These are phyloP conservation scores for Closterium sp. DNA, from an alignment of 139 green algal genomes.

Conservation along the genomic window DNA sequence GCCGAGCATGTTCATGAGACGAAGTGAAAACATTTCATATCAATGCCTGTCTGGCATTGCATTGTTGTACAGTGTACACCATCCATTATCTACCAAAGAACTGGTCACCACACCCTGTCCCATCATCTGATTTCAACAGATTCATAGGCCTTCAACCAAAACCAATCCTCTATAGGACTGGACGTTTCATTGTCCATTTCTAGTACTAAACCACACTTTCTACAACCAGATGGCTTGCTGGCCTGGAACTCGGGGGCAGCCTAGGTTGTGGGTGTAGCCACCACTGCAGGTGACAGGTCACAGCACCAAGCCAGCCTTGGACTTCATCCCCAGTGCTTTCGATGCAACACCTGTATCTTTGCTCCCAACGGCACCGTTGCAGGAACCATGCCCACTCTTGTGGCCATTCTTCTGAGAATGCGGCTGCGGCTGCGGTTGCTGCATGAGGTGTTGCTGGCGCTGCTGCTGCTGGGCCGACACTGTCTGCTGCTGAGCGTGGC, in stretches of 20 bases:
- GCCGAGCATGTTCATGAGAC: no score
- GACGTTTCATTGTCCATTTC: background rate
- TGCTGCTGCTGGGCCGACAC: background rate
- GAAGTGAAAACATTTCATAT: no score
- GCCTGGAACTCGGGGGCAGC: no score
- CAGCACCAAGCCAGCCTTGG: background rate
- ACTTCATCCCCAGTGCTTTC: background rate
- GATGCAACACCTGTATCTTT: background rate
- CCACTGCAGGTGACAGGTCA: background rate
- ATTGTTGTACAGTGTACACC: no score
- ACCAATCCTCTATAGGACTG: background rate
- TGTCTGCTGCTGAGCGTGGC: background rate
- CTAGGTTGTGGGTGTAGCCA: background rate
- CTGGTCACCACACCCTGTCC: no score
- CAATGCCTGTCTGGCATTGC: no score
- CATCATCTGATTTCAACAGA: no score
- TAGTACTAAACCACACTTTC: no score
- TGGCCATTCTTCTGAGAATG: background rate
- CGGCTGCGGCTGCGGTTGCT: background rate
- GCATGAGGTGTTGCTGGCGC: background rate
- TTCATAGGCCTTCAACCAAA: background rate
- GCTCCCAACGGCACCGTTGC: background rate
- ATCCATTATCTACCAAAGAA: no score
- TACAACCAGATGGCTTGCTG: no score
- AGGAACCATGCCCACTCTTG: background rate